Evolutionary conservation across 2,329 filamentous ascomycete genomes (phyloP).

Genomic region (Aspergillus sp.): DNA sequence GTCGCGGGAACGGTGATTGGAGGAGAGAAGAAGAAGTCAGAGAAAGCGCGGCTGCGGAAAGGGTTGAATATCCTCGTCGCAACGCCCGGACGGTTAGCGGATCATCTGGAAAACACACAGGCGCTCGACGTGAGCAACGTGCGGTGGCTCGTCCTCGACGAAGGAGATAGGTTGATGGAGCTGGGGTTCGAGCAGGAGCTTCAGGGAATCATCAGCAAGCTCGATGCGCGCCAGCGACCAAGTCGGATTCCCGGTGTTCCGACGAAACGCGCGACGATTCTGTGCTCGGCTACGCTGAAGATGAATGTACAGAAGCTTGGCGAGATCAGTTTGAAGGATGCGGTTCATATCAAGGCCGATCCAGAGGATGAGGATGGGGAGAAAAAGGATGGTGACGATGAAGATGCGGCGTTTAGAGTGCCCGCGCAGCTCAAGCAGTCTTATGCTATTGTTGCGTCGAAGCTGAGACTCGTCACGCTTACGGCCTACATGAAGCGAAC

Average conservation of each 20-base stretch:
- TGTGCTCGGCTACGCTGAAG: constrained; percentile 98
- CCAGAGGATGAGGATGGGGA: constrained; percentile 59
- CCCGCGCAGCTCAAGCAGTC: constrained; percentile 93
- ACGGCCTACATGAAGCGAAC: constrained; percentile 82
- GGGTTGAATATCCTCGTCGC: constrained; percentile 95
- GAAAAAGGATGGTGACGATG: constrained; percentile 51
- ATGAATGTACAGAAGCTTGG: constrained; percentile 94
- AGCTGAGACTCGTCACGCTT: constrained; percentile 86
- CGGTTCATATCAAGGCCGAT: constrained; percentile 79
- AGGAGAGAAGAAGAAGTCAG: constrained; percentile 75
- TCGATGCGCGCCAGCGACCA: constrained; percentile 69
- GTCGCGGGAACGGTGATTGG: constrained; percentile 84
- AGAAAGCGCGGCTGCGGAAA: constrained; percentile 92
- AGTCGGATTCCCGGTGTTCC: constrained; percentile 68
- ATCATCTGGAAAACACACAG: constrained; percentile 92
- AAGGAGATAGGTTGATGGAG: constrained; percentile 98
- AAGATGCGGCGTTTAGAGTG: constrained; percentile 70
- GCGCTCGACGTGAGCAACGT: constrained; percentile 86
- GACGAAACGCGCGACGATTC: constrained; percentile 77
- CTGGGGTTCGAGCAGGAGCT: constrained; percentile 95
- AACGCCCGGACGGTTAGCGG: constrained; percentile 86
- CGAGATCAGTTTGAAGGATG: constrained; percentile 93
- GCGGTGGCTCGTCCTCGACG: constrained; percentile 91
- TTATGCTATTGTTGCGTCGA: constrained; percentile 84
- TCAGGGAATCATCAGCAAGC: constrained; percentile 78